Base-by-base conservation (phyloP, 2,329 filamentous ascomycete species). In the Xylariaceae sp. region DNA sequence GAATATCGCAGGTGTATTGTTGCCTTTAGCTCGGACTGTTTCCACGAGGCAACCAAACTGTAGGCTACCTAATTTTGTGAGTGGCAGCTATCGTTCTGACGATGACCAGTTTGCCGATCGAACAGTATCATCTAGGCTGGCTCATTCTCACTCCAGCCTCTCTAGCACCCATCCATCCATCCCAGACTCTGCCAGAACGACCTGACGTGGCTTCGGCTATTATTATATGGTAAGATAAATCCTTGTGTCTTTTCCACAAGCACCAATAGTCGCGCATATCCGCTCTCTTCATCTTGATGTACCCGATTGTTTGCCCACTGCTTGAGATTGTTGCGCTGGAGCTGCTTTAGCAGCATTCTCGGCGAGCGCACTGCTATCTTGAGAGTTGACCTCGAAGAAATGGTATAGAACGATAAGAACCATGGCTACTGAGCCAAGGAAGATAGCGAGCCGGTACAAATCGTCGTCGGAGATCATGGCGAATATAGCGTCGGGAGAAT, bases 391-490 rank as follows among this genome's bases (percentile, higher is more conserved):
- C 74, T 98, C 93, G 68, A 99, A 87, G 78, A 96, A 98, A 75
- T 98, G 92, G 77, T 99, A 98, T 23, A 96, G 77, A 26, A 99
- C 87, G 64, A 98, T 97, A 60, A 99, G 83, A 44, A 97, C 80
- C 90, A 98, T 93, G 61, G 93, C 87, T 41, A 88, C 84, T 52
- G 87, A 89, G 78, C 95, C 95, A 57, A 99, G 89, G 74, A 97
- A 93, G 74, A 98, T 87, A 74, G 95, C 93, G 26, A 99, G 85
- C 61, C 84, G 84, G 82, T 98, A 97, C 68, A 99, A 88, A 64
- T 95, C 88, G 74, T 83, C 80, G 85, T 99, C 95, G 73, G 93
- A 89, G 73, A 99, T 98, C 95, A 99, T 99, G 47, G 69, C 90
- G 79, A 69, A 59, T 56, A 61, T 20, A 40, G 63, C 52, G 51